A percentile compares a stretch with the other conserved stretches of the same genome.
Conservation (phyloP, 2,329 filamentous ascomycete genomes). For the Colletotrichum sp. region DNA sequence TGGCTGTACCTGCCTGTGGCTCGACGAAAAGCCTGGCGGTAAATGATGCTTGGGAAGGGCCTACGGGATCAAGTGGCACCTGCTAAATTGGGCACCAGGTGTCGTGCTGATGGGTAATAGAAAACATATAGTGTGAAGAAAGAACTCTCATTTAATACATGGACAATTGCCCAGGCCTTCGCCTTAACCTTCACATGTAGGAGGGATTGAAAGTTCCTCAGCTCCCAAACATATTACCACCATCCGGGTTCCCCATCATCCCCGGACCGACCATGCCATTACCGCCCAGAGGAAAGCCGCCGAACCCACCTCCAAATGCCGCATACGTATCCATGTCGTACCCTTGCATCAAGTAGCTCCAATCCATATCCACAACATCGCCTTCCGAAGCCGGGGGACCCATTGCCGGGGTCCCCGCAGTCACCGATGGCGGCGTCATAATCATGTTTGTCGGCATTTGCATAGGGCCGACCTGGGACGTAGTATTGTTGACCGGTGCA, state of each 20-base stretch:
- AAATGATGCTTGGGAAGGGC: constrained; percentile 44
- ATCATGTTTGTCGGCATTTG: constrained; percentile 32
- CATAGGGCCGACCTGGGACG: constrained; percentile 23
- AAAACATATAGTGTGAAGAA: no score
- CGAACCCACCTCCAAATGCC: constrained; percentile 29
- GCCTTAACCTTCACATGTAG: not conserved
- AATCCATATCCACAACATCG: constrained; percentile 49
- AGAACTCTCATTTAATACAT: not conserved
- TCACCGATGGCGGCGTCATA: constrained; percentile 33
- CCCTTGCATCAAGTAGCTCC: constrained; percentile 51
- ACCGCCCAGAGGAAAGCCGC: constrained; percentile 19
- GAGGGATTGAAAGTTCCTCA: not conserved
- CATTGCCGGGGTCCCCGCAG: constrained; percentile 23
- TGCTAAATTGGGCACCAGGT: not conserved
- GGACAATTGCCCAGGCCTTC: not conserved
- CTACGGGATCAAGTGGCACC: constrained; percentile 29
- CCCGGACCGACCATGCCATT: constrained; percentile 23
- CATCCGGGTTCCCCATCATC: constrained; percentile 24
- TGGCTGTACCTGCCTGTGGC: constrained; percentile 41
- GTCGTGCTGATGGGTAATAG: not conserved
- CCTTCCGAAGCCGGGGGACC: constrained; percentile 28
- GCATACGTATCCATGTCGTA: constrained; percentile 38
- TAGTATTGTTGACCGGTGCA: constrained; percentile 26
- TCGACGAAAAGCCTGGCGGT: constrained; percentile 29
- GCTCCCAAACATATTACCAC: constrained; percentile 17